Evolutionary conservation across 2,329 filamentous ascomycete species (phyloP).

Genomic region (Drechslera avenae): DNA sequence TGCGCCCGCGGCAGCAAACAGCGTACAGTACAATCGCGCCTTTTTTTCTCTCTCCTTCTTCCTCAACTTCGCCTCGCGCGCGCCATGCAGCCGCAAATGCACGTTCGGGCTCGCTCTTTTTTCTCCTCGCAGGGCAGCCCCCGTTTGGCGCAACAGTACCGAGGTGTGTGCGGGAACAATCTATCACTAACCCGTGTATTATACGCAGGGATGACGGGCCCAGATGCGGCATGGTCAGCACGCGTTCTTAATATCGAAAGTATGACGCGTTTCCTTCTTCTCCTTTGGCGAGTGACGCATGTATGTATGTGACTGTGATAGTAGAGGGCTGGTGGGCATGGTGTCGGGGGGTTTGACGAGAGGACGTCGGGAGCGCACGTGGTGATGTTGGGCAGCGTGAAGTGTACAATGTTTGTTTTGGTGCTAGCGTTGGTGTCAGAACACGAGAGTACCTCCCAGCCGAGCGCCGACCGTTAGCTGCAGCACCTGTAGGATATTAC

Average conservation of each 20-base stretch:
- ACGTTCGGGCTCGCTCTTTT: background rate
- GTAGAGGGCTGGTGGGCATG: conserved; percentile 7
- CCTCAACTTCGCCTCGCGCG: too few species aligned
- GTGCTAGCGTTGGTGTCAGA: background rate
- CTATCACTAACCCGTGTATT: conserved; percentile 29
- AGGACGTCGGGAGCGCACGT: background rate
- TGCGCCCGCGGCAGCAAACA: too few species aligned
- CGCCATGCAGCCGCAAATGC: too few species aligned
- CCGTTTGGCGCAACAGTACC: background rate
- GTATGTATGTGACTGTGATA: conserved; percentile 7
- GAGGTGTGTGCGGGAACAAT: conserved; percentile 22
- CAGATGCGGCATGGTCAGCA: conserved; percentile 5
- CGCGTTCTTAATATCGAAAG: conserved; percentile 20
- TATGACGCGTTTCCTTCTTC: background rate
- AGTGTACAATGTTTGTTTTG: background rate
- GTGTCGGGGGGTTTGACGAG: conserved; percentile 4
- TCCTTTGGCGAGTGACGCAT: conserved; percentile 6
- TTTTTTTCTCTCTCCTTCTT: too few species aligned
- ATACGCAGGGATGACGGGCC: conserved; percentile 28
- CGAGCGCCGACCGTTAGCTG: too few species aligned
- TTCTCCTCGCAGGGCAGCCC: too few species aligned
- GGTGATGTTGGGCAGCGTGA: background rate
- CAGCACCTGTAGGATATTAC: too few species aligned
- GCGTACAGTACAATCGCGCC: too few species aligned
- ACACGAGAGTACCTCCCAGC: too few species aligned